These are phyloP conservation scores for Martensiomyces pterosporus DNA, from an alignment of 192 early-diverging fungal genomes.

Conservation along the genomic window DNA sequence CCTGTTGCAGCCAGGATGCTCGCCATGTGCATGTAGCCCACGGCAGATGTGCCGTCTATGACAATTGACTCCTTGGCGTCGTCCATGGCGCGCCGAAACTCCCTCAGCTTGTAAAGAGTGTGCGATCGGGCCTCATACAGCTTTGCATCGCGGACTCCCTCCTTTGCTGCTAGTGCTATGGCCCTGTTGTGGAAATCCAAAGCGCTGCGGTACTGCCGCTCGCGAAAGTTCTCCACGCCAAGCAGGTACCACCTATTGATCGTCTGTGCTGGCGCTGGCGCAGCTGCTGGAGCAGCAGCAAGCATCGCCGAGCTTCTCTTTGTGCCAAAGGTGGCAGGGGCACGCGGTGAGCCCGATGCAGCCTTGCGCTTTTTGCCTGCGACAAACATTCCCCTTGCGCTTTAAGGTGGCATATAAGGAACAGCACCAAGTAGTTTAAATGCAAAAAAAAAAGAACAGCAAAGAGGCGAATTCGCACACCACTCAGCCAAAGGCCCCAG, in stretches of 20 bases:
- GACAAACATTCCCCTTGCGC: slow-evolving; percentile 13
- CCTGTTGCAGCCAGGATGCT: slow-evolving; percentile 18
- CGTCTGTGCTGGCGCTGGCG: not conserved
- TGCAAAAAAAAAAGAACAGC: slow-evolving; percentile 3
- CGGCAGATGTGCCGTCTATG: slow-evolving; percentile 10
- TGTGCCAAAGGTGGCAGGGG: too few species aligned
- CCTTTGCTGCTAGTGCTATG: slow-evolving; percentile 21
- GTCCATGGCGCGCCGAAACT: slow-evolving; percentile 24
- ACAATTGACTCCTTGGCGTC: slow-evolving; percentile 27
- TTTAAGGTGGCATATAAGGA: too few species aligned
- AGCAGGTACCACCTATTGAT: slow-evolving; percentile 9
- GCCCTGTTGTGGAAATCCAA: slow-evolving; percentile 38
- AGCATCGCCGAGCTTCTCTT: too few species aligned
- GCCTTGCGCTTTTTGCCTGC: slow-evolving; percentile 19
- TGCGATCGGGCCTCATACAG: slow-evolving; percentile 29
- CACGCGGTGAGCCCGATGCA: slow-evolving; percentile 1
- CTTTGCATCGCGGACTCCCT: slow-evolving; percentile 7
- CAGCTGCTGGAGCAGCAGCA: not conserved
- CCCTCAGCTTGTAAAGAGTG: slow-evolving; percentile 25
- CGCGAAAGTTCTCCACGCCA: slow-evolving; percentile 22
- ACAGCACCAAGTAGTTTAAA: too few species aligned
- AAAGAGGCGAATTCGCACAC: not conserved
- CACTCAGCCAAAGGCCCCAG: not conserved
- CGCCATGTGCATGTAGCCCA: slow-evolving; percentile 18
- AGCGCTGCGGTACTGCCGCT: slow-evolving; percentile 22